Base-by-base conservation (phyloP, 78 protist genomes). In the Dictyostelium brefeldianum region DNA sequence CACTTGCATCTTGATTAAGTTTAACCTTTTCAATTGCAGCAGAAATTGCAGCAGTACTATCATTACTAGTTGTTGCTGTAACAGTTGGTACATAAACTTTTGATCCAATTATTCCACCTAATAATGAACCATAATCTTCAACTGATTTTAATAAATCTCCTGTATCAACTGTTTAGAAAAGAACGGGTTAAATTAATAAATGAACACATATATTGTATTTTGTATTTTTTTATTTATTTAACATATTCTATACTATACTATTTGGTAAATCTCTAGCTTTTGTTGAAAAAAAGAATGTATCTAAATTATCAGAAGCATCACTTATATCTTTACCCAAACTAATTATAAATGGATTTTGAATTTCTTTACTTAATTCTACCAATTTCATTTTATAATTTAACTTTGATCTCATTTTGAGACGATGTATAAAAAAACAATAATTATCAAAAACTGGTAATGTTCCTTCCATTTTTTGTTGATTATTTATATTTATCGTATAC, bases 31-130 rank as follows among this genome's bases (percentile, higher is more conserved):
- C 59, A n/a, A 64, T 59, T 56, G 57, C 62, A 31, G 51, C 56
- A 3, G 22, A 31, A 25, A 17, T 25, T 22, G 17, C 62, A 20
- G 51, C 80, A n/a, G 31, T 25, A 48, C 11, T 15, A 14, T 74
- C 64, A 22, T 20, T 74, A 8, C 10, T 48, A 9, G 20, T 22
- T 41, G 27, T 31, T 36, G 43, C 43, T 3, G 1, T 36, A 22
- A 22, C 41, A 18, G 41, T 7, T 71, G 78, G 54, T 78, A 27
- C 1, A 53, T 53, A 78, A 14, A 20, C 83, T 78, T 53, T 78
- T 25, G 83, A 71, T 17, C 92, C 92, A 64, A 85, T 47, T 9
- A 85, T 62, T 46, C 92, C 92, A 77, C 50, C 59, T 25, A 85
- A 74, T 15, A 59, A 20, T 57, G 84, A 74, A 9, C 78, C 29